These are phyloP conservation scores for Fusarium sp. DNA, from an alignment of 2,329 filamentous ascomycete genomes.

Conservation along the genomic window DNA sequence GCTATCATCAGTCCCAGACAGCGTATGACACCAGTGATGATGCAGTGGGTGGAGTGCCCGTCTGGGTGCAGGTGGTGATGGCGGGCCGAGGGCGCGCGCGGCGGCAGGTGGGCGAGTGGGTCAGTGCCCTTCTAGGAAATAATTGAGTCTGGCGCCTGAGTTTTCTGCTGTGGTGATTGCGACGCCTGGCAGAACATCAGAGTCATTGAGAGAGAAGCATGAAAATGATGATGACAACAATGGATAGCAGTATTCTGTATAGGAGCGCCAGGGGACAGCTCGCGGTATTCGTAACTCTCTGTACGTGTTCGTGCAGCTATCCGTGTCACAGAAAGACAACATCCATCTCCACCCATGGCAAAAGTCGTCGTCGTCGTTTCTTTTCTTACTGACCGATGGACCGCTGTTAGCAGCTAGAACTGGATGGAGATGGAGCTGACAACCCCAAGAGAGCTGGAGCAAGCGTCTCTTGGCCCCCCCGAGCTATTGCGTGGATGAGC, in stretches of 20 bases:
- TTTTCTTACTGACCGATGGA: constrained; percentile 3
- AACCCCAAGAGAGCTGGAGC: background rate
- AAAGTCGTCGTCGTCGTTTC: background rate
- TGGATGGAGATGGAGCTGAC: background rate
- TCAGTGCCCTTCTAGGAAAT: constrained; percentile 4
- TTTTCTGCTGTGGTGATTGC: constrained; percentile 1
- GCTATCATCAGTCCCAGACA: constrained; percentile 20
- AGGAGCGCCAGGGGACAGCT: background rate
- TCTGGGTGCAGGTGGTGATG: constrained; percentile 8
- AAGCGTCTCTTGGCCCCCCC: background rate
- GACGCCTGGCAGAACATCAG: background rate
- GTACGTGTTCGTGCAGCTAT: constrained; percentile 35
- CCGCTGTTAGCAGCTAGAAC: constrained; percentile 6
- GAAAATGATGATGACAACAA: background rate
- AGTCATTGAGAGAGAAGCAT: background rate
- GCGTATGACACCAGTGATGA: constrained; percentile 6
- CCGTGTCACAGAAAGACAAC: constrained; percentile 25
- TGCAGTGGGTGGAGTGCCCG: constrained; percentile 9
- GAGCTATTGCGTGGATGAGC: constrained; percentile 17
- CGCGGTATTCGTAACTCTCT: background rate
- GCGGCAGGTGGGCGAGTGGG: constrained; percentile 8
- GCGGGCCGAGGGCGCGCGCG: constrained; percentile 32
- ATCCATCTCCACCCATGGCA: constrained; percentile 7
- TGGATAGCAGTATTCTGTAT: background rate
- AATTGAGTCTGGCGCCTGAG: constrained; percentile 9